Conservation (phyloP, 2,329 filamentous ascomycete genomes). For the Penicillium thymicola region DNA sequence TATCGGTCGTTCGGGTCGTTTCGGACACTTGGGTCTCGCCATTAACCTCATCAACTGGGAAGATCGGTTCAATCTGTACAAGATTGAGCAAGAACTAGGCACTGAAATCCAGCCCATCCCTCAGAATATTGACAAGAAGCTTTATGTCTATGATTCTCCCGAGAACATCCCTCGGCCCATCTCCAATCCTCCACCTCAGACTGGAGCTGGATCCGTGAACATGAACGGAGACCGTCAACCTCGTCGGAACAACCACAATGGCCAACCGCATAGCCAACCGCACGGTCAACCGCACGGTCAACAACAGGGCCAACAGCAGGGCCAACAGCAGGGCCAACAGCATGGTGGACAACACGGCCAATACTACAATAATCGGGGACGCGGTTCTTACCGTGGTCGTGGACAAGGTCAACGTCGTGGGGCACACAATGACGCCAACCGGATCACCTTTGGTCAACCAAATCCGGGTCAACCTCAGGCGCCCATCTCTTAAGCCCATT, state of each 20-base stretch:
- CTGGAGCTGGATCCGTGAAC: conserved; percentile 21
- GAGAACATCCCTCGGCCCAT: conserved; percentile 89
- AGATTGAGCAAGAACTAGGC: conserved; percentile 94
- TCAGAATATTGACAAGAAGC: conserved; percentile 87
- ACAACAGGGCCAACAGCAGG: conserved; percentile 32
- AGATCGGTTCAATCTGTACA: conserved; percentile 97
- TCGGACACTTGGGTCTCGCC: conserved; percentile 92
- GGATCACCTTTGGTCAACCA: conserved; percentile 28
- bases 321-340: conserved; percentile 17
- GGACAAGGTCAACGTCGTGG: conserved; percentile 44
- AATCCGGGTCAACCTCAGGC: conserved; percentile 30
- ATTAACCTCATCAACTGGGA: conserved; percentile 99
- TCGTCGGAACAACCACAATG: conserved; percentile 36
- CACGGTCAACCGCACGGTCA: conserved; percentile 29
- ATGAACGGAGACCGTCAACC: conserved; percentile 31
- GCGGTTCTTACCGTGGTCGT: conserved; percentile 44
- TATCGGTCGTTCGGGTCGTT: conserved; percentile 95
- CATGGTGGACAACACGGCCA: conserved; percentile 24
- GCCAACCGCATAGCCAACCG: not conserved
- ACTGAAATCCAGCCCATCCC: conserved; percentile 99
- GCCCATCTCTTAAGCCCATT: conserved; percentile 27
- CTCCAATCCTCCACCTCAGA: conserved; percentile 49
- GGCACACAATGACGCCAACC: conserved; percentile 32
- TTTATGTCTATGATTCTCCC: conserved; percentile 96
- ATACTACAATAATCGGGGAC: conserved; percentile 38